Percentiles rank a stretch among this genome's conserved stretches.
Conservation (phyloP, 352 stramenopile genomes). For the Phytopythium aichiense region DNA sequence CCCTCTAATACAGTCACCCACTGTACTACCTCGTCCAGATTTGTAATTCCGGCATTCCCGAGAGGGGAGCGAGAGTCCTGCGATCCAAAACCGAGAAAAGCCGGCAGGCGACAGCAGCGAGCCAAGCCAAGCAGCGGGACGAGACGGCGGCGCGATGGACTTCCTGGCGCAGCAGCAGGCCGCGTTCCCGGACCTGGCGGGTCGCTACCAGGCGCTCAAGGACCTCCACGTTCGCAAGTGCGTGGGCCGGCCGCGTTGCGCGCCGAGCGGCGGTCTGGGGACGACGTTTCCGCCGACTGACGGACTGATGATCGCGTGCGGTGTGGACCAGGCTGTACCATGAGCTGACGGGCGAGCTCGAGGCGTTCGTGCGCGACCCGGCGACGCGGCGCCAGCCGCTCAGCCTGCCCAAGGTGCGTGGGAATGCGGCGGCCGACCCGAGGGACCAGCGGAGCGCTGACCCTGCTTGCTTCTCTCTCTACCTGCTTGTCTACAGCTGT, state of each 20-base stretch:
- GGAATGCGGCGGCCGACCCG: too few species aligned
- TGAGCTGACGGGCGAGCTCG: slow-evolving; percentile 93
- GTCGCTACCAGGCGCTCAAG: slow-evolving; percentile 89
- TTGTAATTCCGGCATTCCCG: too few species aligned
- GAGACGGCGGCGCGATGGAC: slow-evolving; percentile 41
- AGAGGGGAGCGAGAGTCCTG: too few species aligned
- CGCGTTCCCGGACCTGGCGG: slow-evolving; percentile 90
- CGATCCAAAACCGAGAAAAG: slow-evolving; percentile 3
- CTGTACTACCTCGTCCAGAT: too few species aligned
- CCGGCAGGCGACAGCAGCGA: too few species aligned
- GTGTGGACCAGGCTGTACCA: slow-evolving; percentile 92
- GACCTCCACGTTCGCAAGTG: slow-evolving; percentile 89
- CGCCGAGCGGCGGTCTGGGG: too few species aligned
- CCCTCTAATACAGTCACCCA: too few species aligned
- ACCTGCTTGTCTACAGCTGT: slow-evolving; percentile 50
- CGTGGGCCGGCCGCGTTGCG: slow-evolving; percentile 11
- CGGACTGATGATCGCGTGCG: slow-evolving; percentile 1
- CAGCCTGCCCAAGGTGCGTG: slow-evolving; percentile 41
- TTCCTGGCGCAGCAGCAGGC: slow-evolving; percentile 87
- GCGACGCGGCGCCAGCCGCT: slow-evolving; percentile 49
- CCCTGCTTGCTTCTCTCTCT: background rate
- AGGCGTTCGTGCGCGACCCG: slow-evolving; percentile 90
- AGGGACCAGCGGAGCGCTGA: background rate
- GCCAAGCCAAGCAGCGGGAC: background rate
- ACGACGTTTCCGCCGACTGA: background rate